Conservation (phyloP, 768 basidiomycete genomes). For the Mycena alexandri region DNA sequence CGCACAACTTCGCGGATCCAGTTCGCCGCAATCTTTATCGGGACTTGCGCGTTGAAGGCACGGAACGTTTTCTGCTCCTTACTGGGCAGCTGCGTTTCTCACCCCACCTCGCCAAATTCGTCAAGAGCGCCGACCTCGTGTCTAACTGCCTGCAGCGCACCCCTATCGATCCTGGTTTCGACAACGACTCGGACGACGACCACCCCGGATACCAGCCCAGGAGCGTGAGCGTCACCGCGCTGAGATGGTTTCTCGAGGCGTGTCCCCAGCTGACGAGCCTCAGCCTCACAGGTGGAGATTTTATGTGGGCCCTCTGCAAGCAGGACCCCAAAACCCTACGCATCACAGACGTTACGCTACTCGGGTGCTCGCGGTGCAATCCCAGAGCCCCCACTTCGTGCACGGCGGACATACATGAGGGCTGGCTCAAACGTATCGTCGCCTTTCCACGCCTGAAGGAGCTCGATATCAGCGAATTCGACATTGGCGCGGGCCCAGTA, state of each 20-base stretch:
- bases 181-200: background rate
- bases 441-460: constrained; percentile 34
- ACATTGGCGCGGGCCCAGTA: constrained; percentile 1
- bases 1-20: constrained; percentile 32
- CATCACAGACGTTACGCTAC: constrained; percentile 24
- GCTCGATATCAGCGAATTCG: constrained; percentile 21
- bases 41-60: constrained; percentile 28
- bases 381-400: background rate
- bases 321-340: constrained; percentile 18
- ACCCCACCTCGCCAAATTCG: constrained; percentile 37
- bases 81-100: constrained; percentile 36
- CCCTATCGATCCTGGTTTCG: constrained; percentile 11
- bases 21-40: constrained; percentile 35
- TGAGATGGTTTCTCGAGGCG: constrained; percentile 34
- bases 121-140: constrained; percentile 24
- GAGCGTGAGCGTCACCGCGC: constrained; percentile 27
- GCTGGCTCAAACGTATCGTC: constrained; percentile 33
- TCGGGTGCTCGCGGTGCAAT: constrained; percentile 18
- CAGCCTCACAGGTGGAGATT: constrained; percentile 22
- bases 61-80: constrained; percentile 34
- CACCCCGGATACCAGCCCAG: constrained; percentile 12
- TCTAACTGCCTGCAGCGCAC: constrained; percentile 26
- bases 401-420: constrained; percentile 2
- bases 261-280: constrained; percentile 31
- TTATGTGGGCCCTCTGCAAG: constrained; percentile 18